Base-by-base conservation (phyloP, 1,284 basidiomycete species). In the Ganoderma sp. region DNA sequence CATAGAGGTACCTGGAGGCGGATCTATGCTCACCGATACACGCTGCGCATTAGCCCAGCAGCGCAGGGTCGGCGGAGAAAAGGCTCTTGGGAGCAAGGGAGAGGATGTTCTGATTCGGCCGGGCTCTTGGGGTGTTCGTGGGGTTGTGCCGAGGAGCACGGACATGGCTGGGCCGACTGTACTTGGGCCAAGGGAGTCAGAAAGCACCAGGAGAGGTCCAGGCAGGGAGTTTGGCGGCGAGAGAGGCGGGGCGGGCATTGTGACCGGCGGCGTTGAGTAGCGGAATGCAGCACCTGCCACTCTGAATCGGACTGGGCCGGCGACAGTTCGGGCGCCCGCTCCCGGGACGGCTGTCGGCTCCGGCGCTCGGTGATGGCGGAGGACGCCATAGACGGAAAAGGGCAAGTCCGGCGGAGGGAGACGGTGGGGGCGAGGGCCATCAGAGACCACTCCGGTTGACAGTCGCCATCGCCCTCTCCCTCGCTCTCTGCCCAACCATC, bases 391-490 rank as follows among this genome's bases (percentile, higher is more conserved):
- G 48, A 69, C 71, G 52, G 61, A 71, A 71, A 63, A 61, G 75
- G 75, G 59, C 73, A 75, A 59, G 37, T 59, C 57, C 57, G 57
- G 25, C 34, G 57, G 57, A 54, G 52, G 52, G 22, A 48, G 45
- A 22, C 45, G 25, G 50, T 52, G 9, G 50, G 45, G 45, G 52
- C 32, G 52, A 56, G 52, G 52, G 52, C 48, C 52, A 56, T 56
- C 52, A 56, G 52, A 56, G 52, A 69, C 68, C 68, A 68, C 58
- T 66, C 67, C 69, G 70, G 71, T 67, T 70, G 74, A 71, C 72
- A 64, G 72, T 75, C 73, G 68, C 73, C 72, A 73, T 75, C 74
- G 71, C 69, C 72, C 65, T 69, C 70, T 63, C 66, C 67, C 67
- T 64, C 66, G 62, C 68, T 54, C 69, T 68, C 64, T 48, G n/a